Percentiles rank a stretch among this genome's conserved stretches.
phyloP scores from a whole-genome alignment of 2,329 filamentous ascomycete genomes.

The Scolecobasidium constrictum region DNA sequence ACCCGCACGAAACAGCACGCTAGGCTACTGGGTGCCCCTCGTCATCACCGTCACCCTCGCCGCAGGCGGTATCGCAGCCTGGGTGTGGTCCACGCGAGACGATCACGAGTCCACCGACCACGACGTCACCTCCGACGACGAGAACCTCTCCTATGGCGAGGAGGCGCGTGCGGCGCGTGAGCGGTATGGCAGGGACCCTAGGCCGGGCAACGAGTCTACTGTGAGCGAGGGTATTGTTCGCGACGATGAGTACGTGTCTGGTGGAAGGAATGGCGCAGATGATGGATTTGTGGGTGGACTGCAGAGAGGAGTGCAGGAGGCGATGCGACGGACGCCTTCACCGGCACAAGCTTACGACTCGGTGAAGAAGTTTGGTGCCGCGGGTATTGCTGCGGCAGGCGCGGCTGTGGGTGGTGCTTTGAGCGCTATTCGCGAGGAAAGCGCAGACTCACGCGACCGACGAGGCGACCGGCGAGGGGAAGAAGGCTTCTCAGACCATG shows the following conservation, averaged over 20 bases:
- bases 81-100: slow-evolving; percentile 85
- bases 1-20: slow-evolving; percentile 40
- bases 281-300: slow-evolving; percentile 59
- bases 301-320: slow-evolving; percentile 69
- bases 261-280: slow-evolving; percentile 14
- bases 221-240: slow-evolving; percentile 32
- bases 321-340: slow-evolving; percentile 70
- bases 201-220: slow-evolving; percentile 1
- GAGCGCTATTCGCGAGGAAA: slow-evolving; percentile 71
- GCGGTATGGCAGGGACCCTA: background rate
- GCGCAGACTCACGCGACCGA: slow-evolving; percentile 52
- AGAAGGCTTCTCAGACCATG: slow-evolving; percentile 52
- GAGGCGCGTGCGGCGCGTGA: slow-evolving; percentile 15
- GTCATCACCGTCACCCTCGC: slow-evolving; percentile 79
- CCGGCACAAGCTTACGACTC: slow-evolving; percentile 81
- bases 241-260: slow-evolving; percentile 32
- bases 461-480: slow-evolving; percentile 6
- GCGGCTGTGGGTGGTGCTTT: slow-evolving; percentile 74
- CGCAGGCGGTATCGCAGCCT: slow-evolving; percentile 74
- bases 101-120: slow-evolving; percentile 61
- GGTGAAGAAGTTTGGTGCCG: slow-evolving; percentile 69
- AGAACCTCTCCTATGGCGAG: slow-evolving; percentile 32
- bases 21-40: slow-evolving; percentile 83
- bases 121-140: slow-evolving; percentile 34
- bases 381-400: slow-evolving; percentile 72